Conservation (phyloP, 495 filamentous ascomycete genomes). For the Pseudevernia furfuracea region DNA sequence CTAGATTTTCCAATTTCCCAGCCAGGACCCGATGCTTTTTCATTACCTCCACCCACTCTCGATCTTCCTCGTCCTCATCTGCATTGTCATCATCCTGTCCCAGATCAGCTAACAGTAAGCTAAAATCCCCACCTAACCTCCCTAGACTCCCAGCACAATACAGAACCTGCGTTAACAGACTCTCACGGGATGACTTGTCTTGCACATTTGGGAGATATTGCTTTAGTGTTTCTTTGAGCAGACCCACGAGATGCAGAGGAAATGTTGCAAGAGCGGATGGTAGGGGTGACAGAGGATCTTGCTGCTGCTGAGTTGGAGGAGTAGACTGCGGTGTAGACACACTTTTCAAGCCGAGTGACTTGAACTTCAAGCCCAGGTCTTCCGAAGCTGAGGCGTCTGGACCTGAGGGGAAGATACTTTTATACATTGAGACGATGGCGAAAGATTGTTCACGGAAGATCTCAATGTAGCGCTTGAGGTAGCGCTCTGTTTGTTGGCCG, state of each 20-base stretch:
- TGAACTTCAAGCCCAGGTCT: conserved; percentile 33
- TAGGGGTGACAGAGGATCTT: conserved; percentile 58
- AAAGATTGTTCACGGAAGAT: conserved; percentile 98
- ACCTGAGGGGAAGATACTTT: conserved; percentile 63
- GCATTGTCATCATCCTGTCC: conserved; percentile 46
- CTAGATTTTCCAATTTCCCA: conserved; percentile 76
- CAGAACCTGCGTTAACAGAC: conserved; percentile 84
- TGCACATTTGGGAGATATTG: conserved; percentile 75
- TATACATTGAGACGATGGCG: conserved; percentile 85
- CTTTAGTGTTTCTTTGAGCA: conserved; percentile 71
- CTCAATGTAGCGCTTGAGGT: conserved; percentile 91
- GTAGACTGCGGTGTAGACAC: conserved; percentile 18
- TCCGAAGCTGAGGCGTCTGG: conserved; percentile 31
- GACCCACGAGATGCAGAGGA: conserved; percentile 72
- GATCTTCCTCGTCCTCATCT: conserved; percentile 12
- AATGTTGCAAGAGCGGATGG: conserved; percentile 78
- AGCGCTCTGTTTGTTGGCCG: conserved; percentile 89
- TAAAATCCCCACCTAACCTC: conserved; percentile 86
- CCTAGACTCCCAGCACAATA: conserved; percentile 94
- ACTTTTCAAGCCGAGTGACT: conserved; percentile 23
- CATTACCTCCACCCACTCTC: conserved; percentile 84
- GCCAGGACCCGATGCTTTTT: conserved; percentile 83
- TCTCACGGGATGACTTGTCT: conserved; percentile 72
- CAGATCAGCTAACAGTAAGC: conserved; percentile 70
- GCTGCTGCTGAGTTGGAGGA: conserved; percentile 17